Base-by-base conservation (phyloP, 2,329 filamentous ascomycete genomes). In the Colletotrichum trifolii region DNA sequence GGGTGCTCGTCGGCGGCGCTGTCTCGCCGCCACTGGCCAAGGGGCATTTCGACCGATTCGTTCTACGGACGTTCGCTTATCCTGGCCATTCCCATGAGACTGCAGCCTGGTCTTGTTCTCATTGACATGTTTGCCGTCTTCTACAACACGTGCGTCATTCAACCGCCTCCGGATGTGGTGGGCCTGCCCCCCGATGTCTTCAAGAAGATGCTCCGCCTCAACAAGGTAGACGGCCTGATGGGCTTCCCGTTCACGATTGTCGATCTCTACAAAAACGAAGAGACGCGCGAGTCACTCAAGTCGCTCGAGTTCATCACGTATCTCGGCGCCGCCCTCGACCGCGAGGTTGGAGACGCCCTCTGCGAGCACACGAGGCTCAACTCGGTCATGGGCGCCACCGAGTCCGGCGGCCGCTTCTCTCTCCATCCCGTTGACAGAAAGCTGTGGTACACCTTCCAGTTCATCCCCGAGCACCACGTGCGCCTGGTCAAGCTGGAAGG, bases 371-470 rank as follows among this genome's bases (percentile, higher is more conserved):
- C 47, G 17, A n/a, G 47, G 11, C 47, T 49, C 47, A 25, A 25
- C n/a, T 49, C 47, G n/a, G 47, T 49, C 47, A 49, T 49, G n/a
- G 47, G 47, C 17, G 47, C 47, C 33, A 49, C 47, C 33, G 47
- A 49, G 47, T 13, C 47, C 17, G 47, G 47, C 33, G 47, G 40
- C 48, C 45, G 42, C 15, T 56, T 25, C 68, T 71, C 66, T 49
- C 35, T 54, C 6, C 50, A 35, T 10, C 38, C 38, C 7, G 10
- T 13, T 8, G 52, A 43, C 8, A 49, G 47, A 17, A 49, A 49
- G 47, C 25, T 49, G 5, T 49, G 47, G 47, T 49, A 49, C 11
- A 49, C 17, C 12, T 36, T 49, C 25, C 47, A 49, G 12, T 49
- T 49, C 47, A 34, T 49, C 5, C 47, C 47, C 12, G 47, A 49